phyloP scores from a whole-genome alignment of 805 yeast species.

The Candida chauliodis region DNA sequence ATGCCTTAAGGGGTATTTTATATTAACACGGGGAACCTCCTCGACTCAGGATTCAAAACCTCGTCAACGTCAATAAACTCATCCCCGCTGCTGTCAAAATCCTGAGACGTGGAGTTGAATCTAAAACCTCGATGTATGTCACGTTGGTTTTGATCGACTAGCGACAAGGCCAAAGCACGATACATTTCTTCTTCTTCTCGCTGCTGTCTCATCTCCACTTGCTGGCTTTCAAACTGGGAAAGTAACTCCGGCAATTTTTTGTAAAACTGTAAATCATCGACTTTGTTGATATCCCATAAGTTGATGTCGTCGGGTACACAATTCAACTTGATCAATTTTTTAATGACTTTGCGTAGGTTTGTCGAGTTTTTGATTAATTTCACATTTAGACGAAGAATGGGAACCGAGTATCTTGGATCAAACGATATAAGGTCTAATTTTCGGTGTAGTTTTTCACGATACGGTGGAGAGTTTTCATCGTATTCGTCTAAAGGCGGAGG shows the following conservation, averaged over 20 bases:
- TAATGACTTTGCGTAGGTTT: conserved; percentile 12
- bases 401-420: conserved; percentile 23
- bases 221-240: conserved; percentile 1
- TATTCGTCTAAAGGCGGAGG: conserved; percentile 10
- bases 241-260: conserved; percentile 19
- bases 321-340: conserved; percentile 18
- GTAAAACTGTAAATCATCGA: conserved; percentile 25
- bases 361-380: conserved; percentile 14
- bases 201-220: neutral
- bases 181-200: conserved; percentile 3
- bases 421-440: conserved; percentile 23
- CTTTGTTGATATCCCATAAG: conserved; percentile 24
- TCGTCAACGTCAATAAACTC: conserved; percentile 9
- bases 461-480: conserved; percentile 20
- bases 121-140: conserved; percentile 6
- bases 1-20: no score
- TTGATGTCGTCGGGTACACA: conserved; percentile 21
- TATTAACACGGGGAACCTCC: neutral
- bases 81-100: neutral
- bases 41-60: neutral
- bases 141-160: conserved; percentile 3
- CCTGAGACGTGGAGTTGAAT: neutral
- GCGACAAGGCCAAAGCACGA: conserved; percentile 4
- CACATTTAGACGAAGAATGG: conserved; percentile 22
- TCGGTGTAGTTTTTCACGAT: conserved; percentile 21